Conservation (phyloP, 2,329 filamentous ascomycete genomes). For the Sclerotinia subarctica region DNA sequence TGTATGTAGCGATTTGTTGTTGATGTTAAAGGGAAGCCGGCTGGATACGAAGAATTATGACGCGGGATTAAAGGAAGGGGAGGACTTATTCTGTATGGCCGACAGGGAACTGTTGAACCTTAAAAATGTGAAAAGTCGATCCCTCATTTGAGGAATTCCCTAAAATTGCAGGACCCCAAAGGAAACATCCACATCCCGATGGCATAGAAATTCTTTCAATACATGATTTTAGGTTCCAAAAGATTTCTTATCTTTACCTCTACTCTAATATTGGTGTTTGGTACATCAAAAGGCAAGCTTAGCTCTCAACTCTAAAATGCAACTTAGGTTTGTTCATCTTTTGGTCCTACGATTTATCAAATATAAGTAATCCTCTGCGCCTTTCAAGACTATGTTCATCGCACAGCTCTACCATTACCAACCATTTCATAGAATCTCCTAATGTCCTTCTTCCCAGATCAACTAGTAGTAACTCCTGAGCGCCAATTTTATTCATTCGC, state of each 20-base stretch:
- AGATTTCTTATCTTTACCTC: neutral
- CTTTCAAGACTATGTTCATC: neutral
- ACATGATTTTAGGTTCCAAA: neutral
- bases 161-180: neutral
- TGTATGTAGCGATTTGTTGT: slow-evolving; percentile 9
- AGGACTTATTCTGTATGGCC: neutral
- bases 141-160: neutral
- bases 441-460: neutral
- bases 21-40: slow-evolving; percentile 4
- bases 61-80: slow-evolving; percentile 7
- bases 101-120: neutral
- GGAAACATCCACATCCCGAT: neutral
- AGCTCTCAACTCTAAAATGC: neutral
- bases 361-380: slow-evolving; percentile 10
- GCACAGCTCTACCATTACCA: slow-evolving; percentile 8
- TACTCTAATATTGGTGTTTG: neutral
- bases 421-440: neutral
- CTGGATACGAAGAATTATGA: neutral
- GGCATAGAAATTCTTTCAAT: neutral
- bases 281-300: neutral
- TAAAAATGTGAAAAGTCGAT: slow-evolving; percentile 5
- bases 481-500: slow-evolving; percentile 14
- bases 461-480: slow-evolving; percentile 15
- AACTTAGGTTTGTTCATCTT: neutral
- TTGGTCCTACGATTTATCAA: neutral